Evolutionary conservation across 179 eudicot species (phyloP).

Genomic region (Silene noctiflora): DNA sequence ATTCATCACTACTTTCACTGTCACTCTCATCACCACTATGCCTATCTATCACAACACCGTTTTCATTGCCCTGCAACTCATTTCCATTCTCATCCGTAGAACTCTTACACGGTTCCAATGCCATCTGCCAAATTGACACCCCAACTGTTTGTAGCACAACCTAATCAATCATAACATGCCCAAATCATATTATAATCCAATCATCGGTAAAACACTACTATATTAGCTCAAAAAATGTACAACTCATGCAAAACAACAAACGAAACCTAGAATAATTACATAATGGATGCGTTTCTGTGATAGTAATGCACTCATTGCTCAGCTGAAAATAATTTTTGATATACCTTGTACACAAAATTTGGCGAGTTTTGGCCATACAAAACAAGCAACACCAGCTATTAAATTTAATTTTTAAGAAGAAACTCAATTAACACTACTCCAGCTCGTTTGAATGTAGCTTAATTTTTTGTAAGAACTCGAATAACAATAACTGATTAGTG

Average conservation of each 20-base stretch:
- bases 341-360: too few species aligned
- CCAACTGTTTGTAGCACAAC: constrained; percentile 72
- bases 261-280: neutral
- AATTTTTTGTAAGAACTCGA: too few species aligned
- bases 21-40: constrained; percentile 36
- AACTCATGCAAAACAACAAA: too few species aligned
- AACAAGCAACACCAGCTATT: too few species aligned
- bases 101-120: constrained; percentile 44
- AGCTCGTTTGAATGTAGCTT: neutral
- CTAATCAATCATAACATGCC: constrained; percentile 35
- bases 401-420: too few species aligned
- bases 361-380: too few species aligned
- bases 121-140: constrained; percentile 93
- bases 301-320: too few species aligned
- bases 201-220: neutral
- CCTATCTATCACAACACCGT: constrained; percentile 48
- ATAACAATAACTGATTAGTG: neutral
- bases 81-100: constrained; percentile 12
- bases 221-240: neutral
- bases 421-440: neutral
- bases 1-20: constrained; percentile 53
- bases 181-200: neutral
- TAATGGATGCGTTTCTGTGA: too few species aligned
- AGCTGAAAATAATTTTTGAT: too few species aligned
- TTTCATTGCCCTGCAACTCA: constrained; percentile 31